A percentile compares a stretch with the other conserved stretches of the same genome.
phyloP scores from a whole-genome alignment of 139 green algal genomes.

The Chlorella sp. region DNA sequence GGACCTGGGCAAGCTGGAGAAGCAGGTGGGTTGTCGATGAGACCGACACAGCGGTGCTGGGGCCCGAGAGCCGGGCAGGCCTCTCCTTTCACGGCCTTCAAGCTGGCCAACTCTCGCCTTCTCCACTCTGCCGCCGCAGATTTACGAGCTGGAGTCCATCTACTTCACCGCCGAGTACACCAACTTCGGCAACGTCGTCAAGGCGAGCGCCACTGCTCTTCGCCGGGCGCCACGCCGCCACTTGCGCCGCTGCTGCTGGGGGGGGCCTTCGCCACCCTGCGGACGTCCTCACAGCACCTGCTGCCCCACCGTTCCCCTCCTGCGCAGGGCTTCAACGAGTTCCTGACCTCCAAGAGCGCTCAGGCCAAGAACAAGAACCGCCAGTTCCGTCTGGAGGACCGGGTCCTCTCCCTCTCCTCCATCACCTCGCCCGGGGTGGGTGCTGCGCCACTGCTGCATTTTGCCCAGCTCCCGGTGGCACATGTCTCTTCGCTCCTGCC shows the following conservation, averaged over 20 bases:
- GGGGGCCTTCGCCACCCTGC: too few relatives aligned
- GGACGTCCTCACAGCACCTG: not conserved
- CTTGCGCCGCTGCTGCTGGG: not conserved
- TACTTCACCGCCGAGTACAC: constrained; percentile 76
- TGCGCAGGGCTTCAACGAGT: constrained; percentile 81
- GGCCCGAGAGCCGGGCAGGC: too few relatives aligned
- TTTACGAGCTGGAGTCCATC: constrained; percentile 69
- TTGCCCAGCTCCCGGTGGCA: too few relatives aligned
- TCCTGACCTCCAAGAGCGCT: constrained; percentile 75
- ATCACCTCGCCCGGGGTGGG: constrained; percentile 59
- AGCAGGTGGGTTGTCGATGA: constrained; percentile 9
- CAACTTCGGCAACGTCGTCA: constrained; percentile 70
- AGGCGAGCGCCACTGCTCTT: constrained; percentile 47
- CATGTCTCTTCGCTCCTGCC: too few relatives aligned
- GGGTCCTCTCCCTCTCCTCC: constrained; percentile 78
- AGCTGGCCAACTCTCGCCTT: not conserved
- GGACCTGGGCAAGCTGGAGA: constrained; percentile 44
- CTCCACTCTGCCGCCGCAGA: constrained; percentile 48
- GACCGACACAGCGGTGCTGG: not conserved
- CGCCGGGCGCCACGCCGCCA: not conserved
- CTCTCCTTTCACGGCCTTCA: too few relatives aligned
- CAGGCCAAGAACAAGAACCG: constrained; percentile 66
- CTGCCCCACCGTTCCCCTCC: not conserved
- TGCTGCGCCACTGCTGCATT: not conserved
- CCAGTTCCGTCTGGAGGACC: constrained; percentile 72